Base-by-base conservation (phyloP, 345 rosid genomes). In the Barbarea vulgaris region DNA sequence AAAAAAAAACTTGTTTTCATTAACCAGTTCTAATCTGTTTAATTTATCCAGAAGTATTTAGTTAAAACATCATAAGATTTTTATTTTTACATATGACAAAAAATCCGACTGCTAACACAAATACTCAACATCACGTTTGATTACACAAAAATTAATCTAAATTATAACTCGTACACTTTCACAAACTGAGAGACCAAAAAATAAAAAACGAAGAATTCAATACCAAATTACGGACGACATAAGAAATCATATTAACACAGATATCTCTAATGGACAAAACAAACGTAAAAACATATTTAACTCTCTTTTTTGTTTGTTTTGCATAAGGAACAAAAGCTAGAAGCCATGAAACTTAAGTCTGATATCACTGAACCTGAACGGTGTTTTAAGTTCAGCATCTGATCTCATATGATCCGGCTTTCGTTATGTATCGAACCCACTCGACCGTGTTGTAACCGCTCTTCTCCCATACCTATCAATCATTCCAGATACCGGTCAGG, bases 371-470 rank as follows among this genome's bases (percentile, higher is more conserved):
- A 62, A 70, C 71, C 44, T 44, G 24, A 72, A 59, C 53, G 53
- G 69, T 33, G 64, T 42, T 21, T 67, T 65, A 28, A 17, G 50
- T 77, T 78, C 74, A 93, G 91, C 97, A 88, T 85, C 99, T 89
- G 80, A 96, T 84, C 91, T 96, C 99, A 9, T 91, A 96, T 3
- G 99, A 93, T 17, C 99, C 99, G 0, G 98, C 99, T 79, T 93
- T 96, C 7, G 97, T 93, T 30, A 96, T 96, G 70, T 96, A 91
- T 11, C 98, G 91, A 73, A 91, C 99, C 98, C 99, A 93, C 77
- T 96, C 98, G 7, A 96, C 97, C 0, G 99, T 96, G 85, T 87
- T 96, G 84, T 93, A 93, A 25, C 99, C 99, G 44, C 97, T 96
- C 88, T 96, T 93, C 84, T 96, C 98, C 99, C 99, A 96, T 10